These are phyloP conservation scores for Meyerozyma carpophila DNA, from an alignment of 1,139 yeast species.

Conservation along the genomic window DNA sequence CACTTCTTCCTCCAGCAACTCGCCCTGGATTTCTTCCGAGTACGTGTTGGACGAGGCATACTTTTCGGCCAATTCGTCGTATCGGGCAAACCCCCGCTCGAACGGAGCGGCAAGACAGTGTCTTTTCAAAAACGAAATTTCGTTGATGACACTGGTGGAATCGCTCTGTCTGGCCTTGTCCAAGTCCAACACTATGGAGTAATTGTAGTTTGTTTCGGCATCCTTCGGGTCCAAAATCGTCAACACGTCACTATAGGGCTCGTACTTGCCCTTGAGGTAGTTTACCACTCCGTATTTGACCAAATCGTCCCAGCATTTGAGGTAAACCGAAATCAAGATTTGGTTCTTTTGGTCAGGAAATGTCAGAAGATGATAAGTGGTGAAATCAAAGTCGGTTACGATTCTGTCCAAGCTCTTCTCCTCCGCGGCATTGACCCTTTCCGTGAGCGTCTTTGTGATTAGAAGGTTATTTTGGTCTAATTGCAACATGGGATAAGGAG, in stretches of 20 bases:
- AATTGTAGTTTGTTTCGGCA: conserved; percentile 77
- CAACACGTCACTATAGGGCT: conserved; percentile 24
- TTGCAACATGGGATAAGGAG: conserved; percentile 30
- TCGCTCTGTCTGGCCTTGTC: conserved; percentile 36
- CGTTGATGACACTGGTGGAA: conserved; percentile 42
- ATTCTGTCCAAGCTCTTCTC: conserved; percentile 75
- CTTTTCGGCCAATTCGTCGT: conserved; percentile 59
- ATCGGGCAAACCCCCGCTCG: conserved; percentile 76
- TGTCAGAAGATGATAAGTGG: conserved; percentile 87
- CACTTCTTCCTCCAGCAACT: conserved; percentile 50
- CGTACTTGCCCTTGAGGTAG: conserved; percentile 36
- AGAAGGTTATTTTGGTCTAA: conserved; percentile 41
- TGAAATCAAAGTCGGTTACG: conserved; percentile 92
- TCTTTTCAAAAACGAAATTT: conserved; percentile 73
- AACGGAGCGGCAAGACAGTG: conserved; percentile 92
- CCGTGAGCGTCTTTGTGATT: conserved; percentile 38
- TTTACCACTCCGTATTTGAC: conserved; percentile 58
- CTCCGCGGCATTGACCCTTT: conserved; percentile 28
- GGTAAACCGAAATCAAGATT: conserved; percentile 62
- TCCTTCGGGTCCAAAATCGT: conserved; percentile 20
- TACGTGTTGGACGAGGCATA: conserved; percentile 45
- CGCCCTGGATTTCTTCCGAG: conserved; percentile 46
- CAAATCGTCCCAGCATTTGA: conserved; percentile 76
- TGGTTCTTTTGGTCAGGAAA: conserved; percentile 59
- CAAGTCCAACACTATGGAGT: conserved; percentile 68